Evolutionary conservation across 2,329 filamentous ascomycete species (phyloP).

Genomic region (Colletotrichum cereale): DNA sequence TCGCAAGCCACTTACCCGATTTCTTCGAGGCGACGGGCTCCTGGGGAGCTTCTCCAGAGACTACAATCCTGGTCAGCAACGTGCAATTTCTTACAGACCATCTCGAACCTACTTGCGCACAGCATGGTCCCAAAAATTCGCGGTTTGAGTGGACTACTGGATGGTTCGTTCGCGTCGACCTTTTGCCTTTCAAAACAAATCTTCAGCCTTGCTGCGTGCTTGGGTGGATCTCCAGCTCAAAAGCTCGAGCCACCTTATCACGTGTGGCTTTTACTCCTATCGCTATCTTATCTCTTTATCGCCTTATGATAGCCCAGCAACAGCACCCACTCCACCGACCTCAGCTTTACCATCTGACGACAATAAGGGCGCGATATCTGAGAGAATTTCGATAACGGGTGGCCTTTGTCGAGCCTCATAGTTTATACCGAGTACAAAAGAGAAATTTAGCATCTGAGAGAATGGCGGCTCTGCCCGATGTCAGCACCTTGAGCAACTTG

Average conservation of each 20-base stretch:
- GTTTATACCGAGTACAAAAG: no score
- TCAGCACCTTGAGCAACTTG: conserved; percentile 67
- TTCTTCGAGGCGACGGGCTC: conserved; percentile 95
- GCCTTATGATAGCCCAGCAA: background rate
- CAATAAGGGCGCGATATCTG: background rate
- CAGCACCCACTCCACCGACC: background rate
- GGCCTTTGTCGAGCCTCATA: background rate
- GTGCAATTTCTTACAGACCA: background rate
- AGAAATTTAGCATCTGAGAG: background rate
- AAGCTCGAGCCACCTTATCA: conserved; percentile 36
- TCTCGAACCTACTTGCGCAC: conserved; percentile 55
- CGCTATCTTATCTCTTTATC: conserved; percentile 20
- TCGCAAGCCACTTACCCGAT: conserved; percentile 73
- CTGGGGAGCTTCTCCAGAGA: conserved; percentile 96
- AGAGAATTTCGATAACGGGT: background rate
- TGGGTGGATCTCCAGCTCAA: conserved; percentile 21
- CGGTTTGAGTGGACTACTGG: conserved; percentile 25
- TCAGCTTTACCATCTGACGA: background rate
- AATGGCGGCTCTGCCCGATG: conserved; percentile 64
- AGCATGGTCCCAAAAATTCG: conserved; percentile 38
- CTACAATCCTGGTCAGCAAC: conserved; percentile 60
- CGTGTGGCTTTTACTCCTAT: conserved; percentile 15
- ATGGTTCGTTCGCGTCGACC: conserved; percentile 32
- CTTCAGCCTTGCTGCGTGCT: conserved; percentile 38
- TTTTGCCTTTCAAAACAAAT: conserved; percentile 40